phyloP scores from a whole-genome alignment of 2,329 filamentous ascomycete species.

The Cercospora citrullina region DNA sequence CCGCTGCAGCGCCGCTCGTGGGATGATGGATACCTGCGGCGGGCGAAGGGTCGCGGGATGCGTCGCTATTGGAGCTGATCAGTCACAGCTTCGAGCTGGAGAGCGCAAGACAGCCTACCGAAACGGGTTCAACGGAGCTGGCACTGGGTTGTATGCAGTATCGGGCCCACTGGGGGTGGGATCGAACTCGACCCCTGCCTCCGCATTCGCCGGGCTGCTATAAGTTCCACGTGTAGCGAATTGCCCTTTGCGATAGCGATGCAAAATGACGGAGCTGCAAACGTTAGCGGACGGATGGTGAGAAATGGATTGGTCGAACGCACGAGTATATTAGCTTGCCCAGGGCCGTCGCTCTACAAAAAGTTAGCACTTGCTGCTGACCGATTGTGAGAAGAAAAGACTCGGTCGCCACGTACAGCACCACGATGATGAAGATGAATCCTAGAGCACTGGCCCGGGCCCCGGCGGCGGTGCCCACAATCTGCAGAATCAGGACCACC shows the following conservation, averaged over 20 bases:
- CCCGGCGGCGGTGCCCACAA: slow-evolving; percentile 16
- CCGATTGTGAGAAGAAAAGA: slow-evolving; percentile 3
- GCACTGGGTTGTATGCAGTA: slow-evolving; percentile 27
- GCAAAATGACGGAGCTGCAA: slow-evolving; percentile 39
- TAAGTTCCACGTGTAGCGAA: slow-evolving; percentile 32
- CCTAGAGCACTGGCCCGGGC: slow-evolving; percentile 11
- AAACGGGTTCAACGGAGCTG: slow-evolving; percentile 25
- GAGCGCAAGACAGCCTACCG: slow-evolving; percentile 19
- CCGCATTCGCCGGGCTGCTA: slow-evolving; percentile 24
- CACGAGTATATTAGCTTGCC: slow-evolving; percentile 42
- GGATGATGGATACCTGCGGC: slow-evolving; percentile 10
- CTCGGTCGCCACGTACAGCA: slow-evolving; percentile 39
- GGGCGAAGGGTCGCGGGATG: slow-evolving; percentile 23
- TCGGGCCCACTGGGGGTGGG: slow-evolving; percentile 13
- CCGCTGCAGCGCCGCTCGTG: slow-evolving; percentile 16
- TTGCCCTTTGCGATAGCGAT: slow-evolving; percentile 40
- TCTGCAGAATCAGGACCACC: slow-evolving; percentile 28
- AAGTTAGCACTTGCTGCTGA: slow-evolving; percentile 18
- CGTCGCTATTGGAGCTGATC: slow-evolving; percentile 17
- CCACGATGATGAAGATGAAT: slow-evolving; percentile 32
- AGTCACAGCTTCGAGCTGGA: slow-evolving; percentile 9
- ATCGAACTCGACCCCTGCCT: slow-evolving; percentile 19
- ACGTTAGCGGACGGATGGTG: neutral
- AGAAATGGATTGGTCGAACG: neutral
- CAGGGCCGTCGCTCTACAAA: slow-evolving; percentile 39